A percentile compares a stretch with the other conserved stretches of the same genome.
Evolutionary conservation across 2,329 filamentous ascomycete genomes (phyloP).

Genomic region (Gnomoniopsis sp.): DNA sequence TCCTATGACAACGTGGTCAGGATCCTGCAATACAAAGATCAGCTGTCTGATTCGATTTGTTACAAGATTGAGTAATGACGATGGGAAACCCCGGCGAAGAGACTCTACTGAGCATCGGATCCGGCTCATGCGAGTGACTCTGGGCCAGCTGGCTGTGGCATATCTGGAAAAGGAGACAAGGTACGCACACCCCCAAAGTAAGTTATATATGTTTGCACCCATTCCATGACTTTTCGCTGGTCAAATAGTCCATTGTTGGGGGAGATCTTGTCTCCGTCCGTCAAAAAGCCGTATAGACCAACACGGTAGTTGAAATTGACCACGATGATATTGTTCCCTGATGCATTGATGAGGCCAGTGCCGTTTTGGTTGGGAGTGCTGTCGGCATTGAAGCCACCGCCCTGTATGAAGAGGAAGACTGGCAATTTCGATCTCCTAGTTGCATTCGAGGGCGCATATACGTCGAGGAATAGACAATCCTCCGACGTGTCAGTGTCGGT

Average conservation of each 20-base stretch:
- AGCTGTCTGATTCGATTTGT: not conserved
- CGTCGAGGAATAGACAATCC: slow-evolving; percentile 68
- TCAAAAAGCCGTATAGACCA: slow-evolving; percentile 69
- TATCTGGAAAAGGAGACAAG: not conserved
- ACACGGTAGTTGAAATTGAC: slow-evolving; percentile 77
- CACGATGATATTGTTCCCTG: slow-evolving; percentile 59
- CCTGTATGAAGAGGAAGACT: slow-evolving; percentile 37
- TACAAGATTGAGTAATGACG: not conserved
- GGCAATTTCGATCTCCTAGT: slow-evolving; percentile 32
- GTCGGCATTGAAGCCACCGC: slow-evolving; percentile 51
- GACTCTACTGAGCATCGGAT: too few relatives aligned
- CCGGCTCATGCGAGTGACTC: too few relatives aligned
- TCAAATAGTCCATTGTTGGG: slow-evolving; percentile 70
- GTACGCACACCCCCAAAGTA: slow-evolving; percentile 57
- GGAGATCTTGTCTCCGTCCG: slow-evolving; percentile 51
- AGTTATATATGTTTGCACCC: slow-evolving; percentile 64
- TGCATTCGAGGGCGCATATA: slow-evolving; percentile 56
- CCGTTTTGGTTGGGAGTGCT: slow-evolving; percentile 51
- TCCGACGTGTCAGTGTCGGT: slow-evolving; percentile 40
- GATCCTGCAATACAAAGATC: slow-evolving; percentile 36
- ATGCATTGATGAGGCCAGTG: slow-evolving; percentile 53
- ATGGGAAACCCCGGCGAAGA: not conserved
- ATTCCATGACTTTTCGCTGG: slow-evolving; percentile 65
- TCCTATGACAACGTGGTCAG: slow-evolving; percentile 63
- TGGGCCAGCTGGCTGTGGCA: too few relatives aligned